Conservation (phyloP, 352 stramenopile genomes). For the Globisporangium yorkense region DNA sequence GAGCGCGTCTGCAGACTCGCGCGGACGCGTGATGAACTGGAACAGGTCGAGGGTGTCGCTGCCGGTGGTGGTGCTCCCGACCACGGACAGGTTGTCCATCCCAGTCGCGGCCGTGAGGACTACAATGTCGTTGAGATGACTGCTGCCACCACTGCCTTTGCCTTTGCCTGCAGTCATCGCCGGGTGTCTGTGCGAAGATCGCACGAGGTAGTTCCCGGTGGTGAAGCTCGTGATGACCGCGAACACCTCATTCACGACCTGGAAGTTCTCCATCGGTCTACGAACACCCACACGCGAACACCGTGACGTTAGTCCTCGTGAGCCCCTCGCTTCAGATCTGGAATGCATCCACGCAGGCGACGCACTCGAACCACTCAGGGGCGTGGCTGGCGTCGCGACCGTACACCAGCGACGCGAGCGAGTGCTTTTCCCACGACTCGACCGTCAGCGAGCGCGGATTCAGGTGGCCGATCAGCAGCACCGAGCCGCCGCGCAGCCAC, state of each 20-base stretch:
- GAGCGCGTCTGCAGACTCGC: not conserved
- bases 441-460: constrained; percentile 25
- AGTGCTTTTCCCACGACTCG: constrained; percentile 40
- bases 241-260: constrained; percentile 26
- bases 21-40: constrained; percentile 1
- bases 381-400: constrained; percentile 23
- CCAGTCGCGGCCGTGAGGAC: not conserved
- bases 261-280: constrained; percentile 33
- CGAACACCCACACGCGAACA: no score
- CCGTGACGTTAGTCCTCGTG: no score
- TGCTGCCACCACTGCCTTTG: constrained; percentile 2
- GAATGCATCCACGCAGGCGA: not conserved
- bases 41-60: constrained; percentile 4
- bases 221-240: constrained; percentile 22
- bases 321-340: no score
- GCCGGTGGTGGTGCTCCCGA: not conserved
- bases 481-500: constrained; percentile 64
- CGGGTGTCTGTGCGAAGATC: constrained; percentile 4
- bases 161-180: not conserved
- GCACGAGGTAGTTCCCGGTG: constrained; percentile 32
- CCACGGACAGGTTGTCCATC: not conserved
- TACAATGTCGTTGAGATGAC: not conserved
- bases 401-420: constrained; percentile 37
- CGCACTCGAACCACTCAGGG: constrained; percentile 55
- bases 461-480: constrained; percentile 43